These are phyloP conservation scores for Ciborinia camelliae DNA, from an alignment of 2,329 filamentous ascomycete species.

Conservation along the genomic window DNA sequence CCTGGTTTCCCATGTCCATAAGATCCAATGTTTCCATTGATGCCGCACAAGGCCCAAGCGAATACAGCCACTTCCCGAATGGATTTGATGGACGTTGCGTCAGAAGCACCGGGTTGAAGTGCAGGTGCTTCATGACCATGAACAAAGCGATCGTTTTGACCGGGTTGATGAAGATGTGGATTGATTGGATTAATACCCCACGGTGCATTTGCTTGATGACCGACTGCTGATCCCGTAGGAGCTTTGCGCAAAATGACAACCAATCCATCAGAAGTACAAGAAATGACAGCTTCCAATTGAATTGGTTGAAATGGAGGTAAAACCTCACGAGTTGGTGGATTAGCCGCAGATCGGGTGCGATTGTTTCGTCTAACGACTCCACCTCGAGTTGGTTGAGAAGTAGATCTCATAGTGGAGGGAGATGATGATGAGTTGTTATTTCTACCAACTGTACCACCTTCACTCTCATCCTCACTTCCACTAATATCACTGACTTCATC, in stretches of 20 bases:
- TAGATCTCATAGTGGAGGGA: slow-evolving; percentile 37
- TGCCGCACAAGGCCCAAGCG: slow-evolving; percentile 76
- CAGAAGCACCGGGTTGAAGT: slow-evolving; percentile 50
- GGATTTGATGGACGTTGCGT: slow-evolving; percentile 60
- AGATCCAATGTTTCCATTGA: slow-evolving; percentile 69
- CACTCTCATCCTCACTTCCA: slow-evolving; percentile 46
- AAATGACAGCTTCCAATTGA: slow-evolving; percentile 86
- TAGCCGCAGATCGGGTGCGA: neutral
- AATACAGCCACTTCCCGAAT: slow-evolving; percentile 87
- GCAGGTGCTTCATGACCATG: slow-evolving; percentile 41
- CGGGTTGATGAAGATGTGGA: slow-evolving; percentile 38
- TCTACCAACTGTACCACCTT: slow-evolving; percentile 10
- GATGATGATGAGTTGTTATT: slow-evolving; percentile 40
- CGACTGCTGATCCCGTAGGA: slow-evolving; percentile 60
- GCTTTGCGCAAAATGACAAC: slow-evolving; percentile 77
- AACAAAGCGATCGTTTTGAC: slow-evolving; percentile 45
- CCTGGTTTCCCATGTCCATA: slow-evolving; percentile 60
- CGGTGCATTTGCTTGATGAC: slow-evolving; percentile 61
- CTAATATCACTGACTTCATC: slow-evolving; percentile 42
- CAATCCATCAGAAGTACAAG: slow-evolving; percentile 82
- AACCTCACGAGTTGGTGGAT: slow-evolving; percentile 28
- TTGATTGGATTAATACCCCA: slow-evolving; percentile 69
- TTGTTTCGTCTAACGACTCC: slow-evolving; percentile 26
- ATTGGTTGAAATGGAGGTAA: slow-evolving; percentile 42
- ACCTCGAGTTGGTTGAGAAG: slow-evolving; percentile 35